phyloP scores from a whole-genome alignment of 1,139 yeast species.

The Geotrichum phurueaensis region DNA sequence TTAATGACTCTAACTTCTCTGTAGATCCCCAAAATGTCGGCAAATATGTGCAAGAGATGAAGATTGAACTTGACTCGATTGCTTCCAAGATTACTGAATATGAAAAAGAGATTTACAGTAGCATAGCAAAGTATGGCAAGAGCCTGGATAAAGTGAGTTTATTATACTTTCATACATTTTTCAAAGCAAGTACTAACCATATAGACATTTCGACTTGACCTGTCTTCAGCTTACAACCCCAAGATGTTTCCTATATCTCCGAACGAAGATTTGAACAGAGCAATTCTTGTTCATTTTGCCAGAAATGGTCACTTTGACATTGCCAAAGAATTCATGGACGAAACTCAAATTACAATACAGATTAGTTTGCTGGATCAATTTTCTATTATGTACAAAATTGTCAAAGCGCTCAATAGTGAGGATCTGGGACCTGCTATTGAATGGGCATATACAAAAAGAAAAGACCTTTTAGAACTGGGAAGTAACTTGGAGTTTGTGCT shows the following conservation, averaged over 20 bases:
- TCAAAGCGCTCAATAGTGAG: constrained; percentile 29
- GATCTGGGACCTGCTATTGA: constrained; percentile 39
- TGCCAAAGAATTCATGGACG: constrained; percentile 33
- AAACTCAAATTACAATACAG: constrained; percentile 33
- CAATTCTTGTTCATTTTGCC: constrained; percentile 42
- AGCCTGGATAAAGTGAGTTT: constrained; percentile 30
- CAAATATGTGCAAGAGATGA: constrained; percentile 11
- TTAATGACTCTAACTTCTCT: not conserved
- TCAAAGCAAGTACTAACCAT: constrained; percentile 21
- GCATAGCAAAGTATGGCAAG: constrained; percentile 33
- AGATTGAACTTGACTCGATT: constrained; percentile 8
- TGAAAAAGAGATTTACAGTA: constrained; percentile 33
- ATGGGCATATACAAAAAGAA: constrained; percentile 39
- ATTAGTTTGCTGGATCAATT: constrained; percentile 34
- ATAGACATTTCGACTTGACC: constrained; percentile 28
- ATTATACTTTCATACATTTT: constrained; percentile 20
- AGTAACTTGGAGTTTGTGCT: constrained; percentile 54
- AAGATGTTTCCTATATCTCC: constrained; percentile 26
- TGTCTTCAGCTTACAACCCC: constrained; percentile 31
- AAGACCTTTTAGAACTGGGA: constrained; percentile 29
- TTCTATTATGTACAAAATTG: constrained; percentile 35
- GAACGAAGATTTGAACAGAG: constrained; percentile 32
- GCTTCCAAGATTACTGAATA: constrained; percentile 21
- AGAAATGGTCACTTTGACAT: constrained; percentile 42
- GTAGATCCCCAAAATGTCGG: constrained; percentile 19